Evolutionary conservation across 805 yeast genomes (phyloP).

Genomic region (Schwanniomyces occidentalis): DNA sequence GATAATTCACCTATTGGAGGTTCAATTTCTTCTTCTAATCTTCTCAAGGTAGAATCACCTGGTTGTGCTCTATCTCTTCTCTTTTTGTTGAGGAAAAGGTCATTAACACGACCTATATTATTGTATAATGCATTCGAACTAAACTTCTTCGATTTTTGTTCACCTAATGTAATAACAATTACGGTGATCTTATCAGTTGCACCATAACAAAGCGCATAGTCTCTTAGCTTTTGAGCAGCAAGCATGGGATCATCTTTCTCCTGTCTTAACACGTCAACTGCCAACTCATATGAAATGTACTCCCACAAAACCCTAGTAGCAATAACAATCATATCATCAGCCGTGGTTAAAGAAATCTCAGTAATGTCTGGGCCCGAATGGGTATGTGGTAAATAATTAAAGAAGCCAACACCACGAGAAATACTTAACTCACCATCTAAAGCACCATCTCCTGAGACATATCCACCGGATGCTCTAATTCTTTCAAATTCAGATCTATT

Average conservation of each 20-base stretch:
- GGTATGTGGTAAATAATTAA: slow-evolving; percentile 80
- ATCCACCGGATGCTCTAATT: slow-evolving; percentile 89
- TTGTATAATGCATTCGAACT: slow-evolving; percentile 32
- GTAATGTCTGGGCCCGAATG: slow-evolving; percentile 84
- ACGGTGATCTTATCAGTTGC: slow-evolving; percentile 77
- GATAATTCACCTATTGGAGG: slow-evolving; percentile 96
- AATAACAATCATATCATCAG: slow-evolving; percentile 82
- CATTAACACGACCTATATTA: slow-evolving; percentile 39
- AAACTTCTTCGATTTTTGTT: slow-evolving; percentile 38
- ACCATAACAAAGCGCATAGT: slow-evolving; percentile 92
- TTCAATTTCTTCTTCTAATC: slow-evolving; percentile 84
- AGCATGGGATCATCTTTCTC: slow-evolving; percentile 80
- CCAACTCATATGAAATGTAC: slow-evolving; percentile 74
- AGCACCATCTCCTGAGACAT: slow-evolving; percentile 79
- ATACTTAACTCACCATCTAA: slow-evolving; percentile 81
- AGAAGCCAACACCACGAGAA: slow-evolving; percentile 91
- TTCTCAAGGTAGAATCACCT: slow-evolving; percentile 73
- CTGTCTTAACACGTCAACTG: slow-evolving; percentile 86
- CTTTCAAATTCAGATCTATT: slow-evolving; percentile 76
- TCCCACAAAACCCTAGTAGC: slow-evolving; percentile 90
- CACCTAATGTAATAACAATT: slow-evolving; percentile 71
- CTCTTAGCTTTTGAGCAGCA: slow-evolving; percentile 92
- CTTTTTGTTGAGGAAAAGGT: slow-evolving; percentile 36
- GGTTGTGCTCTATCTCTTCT: slow-evolving; percentile 46
- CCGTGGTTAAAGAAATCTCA: slow-evolving; percentile 55